These are phyloP conservation scores for Ceratocystis ficicola DNA, from an alignment of 2,329 filamentous ascomycete genomes.

Conservation along the genomic window DNA sequence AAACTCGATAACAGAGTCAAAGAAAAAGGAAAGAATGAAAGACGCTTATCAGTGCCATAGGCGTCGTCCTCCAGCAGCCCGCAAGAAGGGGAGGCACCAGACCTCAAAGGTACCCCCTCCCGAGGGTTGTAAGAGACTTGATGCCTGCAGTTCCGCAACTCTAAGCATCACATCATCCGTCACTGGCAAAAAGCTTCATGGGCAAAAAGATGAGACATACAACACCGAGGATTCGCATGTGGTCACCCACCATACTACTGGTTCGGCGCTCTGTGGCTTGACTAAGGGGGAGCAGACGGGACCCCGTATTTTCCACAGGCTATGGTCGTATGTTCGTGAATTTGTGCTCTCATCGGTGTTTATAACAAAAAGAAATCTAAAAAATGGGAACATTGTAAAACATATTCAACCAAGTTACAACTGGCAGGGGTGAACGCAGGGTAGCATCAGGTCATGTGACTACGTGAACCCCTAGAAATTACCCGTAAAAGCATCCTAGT, in stretches of 20 bases:
- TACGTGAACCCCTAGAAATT: neutral
- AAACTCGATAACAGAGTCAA: too few species aligned
- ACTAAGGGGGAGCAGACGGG: constrained; percentile 16
- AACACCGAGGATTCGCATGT: constrained; percentile 18
- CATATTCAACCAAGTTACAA: too few species aligned
- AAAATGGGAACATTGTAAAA: too few species aligned
- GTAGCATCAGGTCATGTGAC: neutral
- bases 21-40: too few species aligned
- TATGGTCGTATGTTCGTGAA: constrained; percentile 10
- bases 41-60: too few species aligned
- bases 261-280: constrained; percentile 17
- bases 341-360: neutral
- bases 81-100: too few species aligned
- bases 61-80: too few species aligned
- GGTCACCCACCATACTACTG: constrained; percentile 18
- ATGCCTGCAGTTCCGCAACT: too few species aligned
- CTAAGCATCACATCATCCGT: too few species aligned
- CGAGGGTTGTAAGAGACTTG: too few species aligned
- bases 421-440: too few species aligned
- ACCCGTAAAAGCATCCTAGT: neutral
- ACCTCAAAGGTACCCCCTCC: too few species aligned
- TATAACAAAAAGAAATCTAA: neutral
- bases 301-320: constrained; percentile 4
- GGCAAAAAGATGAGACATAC: constrained; percentile 2
- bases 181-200: neutral